Evolutionary conservation across 345 rosid genomes (phyloP), one percentile per base, ranked within the genome.

Genomic region (Sisymbrium altissimum): DNA sequence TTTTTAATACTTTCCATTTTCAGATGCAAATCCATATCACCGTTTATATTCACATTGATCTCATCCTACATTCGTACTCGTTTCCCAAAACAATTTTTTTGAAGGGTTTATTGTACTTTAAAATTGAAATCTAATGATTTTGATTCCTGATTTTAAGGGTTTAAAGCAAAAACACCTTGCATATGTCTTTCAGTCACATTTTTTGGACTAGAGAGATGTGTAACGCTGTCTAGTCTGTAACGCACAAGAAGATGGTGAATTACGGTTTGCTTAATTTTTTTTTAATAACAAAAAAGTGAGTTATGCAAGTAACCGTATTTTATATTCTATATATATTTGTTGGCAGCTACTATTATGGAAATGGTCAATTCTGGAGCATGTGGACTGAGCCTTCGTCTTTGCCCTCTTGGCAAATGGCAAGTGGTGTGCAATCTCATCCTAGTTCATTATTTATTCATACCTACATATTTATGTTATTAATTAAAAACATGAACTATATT

Each of bases 351-450:
- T 17, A 49, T n/a, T 49, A 19, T 50, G 68, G 63, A 67, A 59
- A 11, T 49, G 30, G 73, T 75, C 78, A 75, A 75, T 9, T 30
- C 15, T 4, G 38, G 73, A 74, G 61, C 78, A 74, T 66, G 78
- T 66, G 73, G 59, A 27, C 30, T 29, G 59, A 39, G 38, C 23
- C 33, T 25, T 25, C 4, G 57, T 25, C 52, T 10, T 35, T 18
- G 36, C 58, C 52, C 60, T 38, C 72, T 57, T 66, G 54, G 11
- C 50, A 19, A 15, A 32, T 32, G 13, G 38, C 76, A 73, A 73
- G 49, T 73, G 67, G 61, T 66, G 53, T 48, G 23, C 25, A 58
- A 38, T 57, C 58, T 56, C 59, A 65, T 25, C 32, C 17, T 66
- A 46, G 12, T 66, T 66, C 32, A 45, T 53, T 40, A 12, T 49